Conservation (phyloP, 768 basidiomycete species). For the Mycena albidolilacea region DNA sequence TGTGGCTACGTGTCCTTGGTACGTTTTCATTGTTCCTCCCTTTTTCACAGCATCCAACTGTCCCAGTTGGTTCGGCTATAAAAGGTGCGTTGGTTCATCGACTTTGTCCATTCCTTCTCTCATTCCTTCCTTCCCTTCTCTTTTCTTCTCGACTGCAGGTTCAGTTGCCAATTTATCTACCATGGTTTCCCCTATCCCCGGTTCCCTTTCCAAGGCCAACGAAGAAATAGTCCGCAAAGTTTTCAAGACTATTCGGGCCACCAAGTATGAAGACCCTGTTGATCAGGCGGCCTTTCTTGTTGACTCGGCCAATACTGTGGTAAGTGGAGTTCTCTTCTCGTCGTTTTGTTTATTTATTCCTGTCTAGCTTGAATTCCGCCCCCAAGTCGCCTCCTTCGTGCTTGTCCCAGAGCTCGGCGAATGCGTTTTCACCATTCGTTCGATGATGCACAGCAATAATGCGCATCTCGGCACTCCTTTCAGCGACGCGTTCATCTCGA, state of each 20-base stretch:
- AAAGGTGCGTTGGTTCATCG: neutral
- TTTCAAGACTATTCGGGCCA: slow-evolving; percentile 18
- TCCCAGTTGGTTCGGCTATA: slow-evolving; percentile 8
- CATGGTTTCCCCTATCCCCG: neutral
- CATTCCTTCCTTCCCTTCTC: neutral
- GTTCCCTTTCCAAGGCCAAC: slow-evolving; percentile 7
- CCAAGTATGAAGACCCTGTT: slow-evolving; percentile 20
- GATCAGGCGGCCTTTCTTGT: too few relatives aligned
- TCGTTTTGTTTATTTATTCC: neutral
- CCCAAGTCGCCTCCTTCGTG: too few relatives aligned
- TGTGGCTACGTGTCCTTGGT: slow-evolving; percentile 7
- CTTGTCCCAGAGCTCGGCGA: slow-evolving; percentile 7
- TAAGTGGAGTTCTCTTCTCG: neutral
- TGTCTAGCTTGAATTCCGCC: slow-evolving; percentile 5
- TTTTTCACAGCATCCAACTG: slow-evolving; percentile 9
- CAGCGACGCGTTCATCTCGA: neutral
- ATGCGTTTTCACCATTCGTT: slow-evolving; percentile 7
- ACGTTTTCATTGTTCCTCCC: neutral
- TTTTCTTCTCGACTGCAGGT: neutral
- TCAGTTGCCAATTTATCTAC: neutral
- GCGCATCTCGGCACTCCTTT: neutral
- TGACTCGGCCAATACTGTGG: slow-evolving; percentile 8
- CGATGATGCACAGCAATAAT: neutral
- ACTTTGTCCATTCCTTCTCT: neutral
- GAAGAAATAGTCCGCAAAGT: neutral